These are phyloP conservation scores for Xylaria sp. DNA, from an alignment of 2,329 filamentous ascomycete genomes.

Conservation along the genomic window DNA sequence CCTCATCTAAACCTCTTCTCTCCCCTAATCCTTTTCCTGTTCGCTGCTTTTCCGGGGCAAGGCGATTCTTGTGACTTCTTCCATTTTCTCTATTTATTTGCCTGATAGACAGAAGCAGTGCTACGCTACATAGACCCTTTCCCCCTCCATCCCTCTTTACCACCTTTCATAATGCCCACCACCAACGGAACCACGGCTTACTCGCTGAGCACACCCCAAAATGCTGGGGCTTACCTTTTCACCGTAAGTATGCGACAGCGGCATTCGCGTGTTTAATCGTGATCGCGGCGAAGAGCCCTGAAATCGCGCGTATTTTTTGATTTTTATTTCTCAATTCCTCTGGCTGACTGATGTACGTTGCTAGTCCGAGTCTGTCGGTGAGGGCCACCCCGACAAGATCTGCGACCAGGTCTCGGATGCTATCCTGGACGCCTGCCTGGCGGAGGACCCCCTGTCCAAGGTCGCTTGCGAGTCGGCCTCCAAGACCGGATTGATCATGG, in stretches of 20 bases:
- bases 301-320: background rate
- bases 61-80: conserved; percentile 1
- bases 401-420: conserved; percentile 98
- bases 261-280: background rate
- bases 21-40: conserved; percentile 6
- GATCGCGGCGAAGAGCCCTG: background rate
- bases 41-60: background rate
- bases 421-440: conserved; percentile 95
- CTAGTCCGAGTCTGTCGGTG: conserved; percentile 83
- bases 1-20: background rate
- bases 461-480: conserved; percentile 76
- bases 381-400: conserved; percentile 96
- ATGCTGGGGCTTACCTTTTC: conserved; percentile 79
- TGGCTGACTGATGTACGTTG: conserved; percentile 23
- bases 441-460: conserved; percentile 95
- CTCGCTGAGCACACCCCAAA: conserved; percentile 49
- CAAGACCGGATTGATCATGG: conserved; percentile 44
- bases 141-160: conserved; percentile 19
- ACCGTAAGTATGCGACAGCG: conserved; percentile 58
- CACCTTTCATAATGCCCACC: conserved; percentile 58
- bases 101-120: conserved; percentile 18
- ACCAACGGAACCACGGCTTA: conserved; percentile 53
- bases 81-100: conserved; percentile 23
- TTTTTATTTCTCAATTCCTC: background rate
- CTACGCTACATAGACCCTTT: conserved; percentile 18